A percentile compares a stretch with the other conserved stretches of the same genome.
These are phyloP conservation scores for Alternaria sp. DNA, from an alignment of 2,329 filamentous ascomycete species.

Conservation along the genomic window DNA sequence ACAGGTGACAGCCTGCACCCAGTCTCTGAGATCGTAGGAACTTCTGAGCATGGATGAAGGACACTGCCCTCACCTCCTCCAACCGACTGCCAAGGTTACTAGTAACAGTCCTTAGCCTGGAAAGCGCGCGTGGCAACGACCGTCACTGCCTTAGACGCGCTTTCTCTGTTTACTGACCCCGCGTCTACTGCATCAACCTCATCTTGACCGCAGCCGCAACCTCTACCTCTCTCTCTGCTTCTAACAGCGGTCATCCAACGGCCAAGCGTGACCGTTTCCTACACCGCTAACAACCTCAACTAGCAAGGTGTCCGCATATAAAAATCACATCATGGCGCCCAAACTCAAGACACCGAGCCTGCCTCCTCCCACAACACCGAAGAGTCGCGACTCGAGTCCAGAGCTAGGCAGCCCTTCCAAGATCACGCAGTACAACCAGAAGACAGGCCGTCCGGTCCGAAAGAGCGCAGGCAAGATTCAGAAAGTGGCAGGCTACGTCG, in stretches of 20 bases:
- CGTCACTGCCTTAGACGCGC: neutral
- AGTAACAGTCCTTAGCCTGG: neutral
- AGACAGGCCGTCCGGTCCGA: constrained; percentile 54
- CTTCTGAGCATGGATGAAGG: neutral
- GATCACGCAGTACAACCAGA: constrained; percentile 45
- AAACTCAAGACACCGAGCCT: neutral
- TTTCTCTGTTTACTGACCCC: neutral
- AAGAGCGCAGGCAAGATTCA: constrained; percentile 47
- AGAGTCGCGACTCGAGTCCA: constrained; percentile 22
- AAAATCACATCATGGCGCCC: neutral
- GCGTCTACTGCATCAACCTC: neutral
- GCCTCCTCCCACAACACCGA: neutral
- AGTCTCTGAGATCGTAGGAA: neutral
- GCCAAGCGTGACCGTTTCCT: neutral
- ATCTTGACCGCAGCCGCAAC: constrained; percentile 2
- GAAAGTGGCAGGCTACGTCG: constrained; percentile 48
- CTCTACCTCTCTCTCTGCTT: constrained; percentile 11
- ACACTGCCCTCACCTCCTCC: neutral
- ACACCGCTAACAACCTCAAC: constrained; percentile 1
- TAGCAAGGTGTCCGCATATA: neutral
- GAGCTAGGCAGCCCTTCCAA: constrained; percentile 39
- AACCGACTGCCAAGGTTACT: constrained; percentile 12
- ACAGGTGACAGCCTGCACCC: neutral
- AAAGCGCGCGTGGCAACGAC: constrained; percentile 11
- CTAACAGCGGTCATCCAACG: constrained; percentile 1